Evolutionary conservation across 768 basidiomycete species (phyloP), one percentile per base, ranked within the genome.

Genomic region (Pleurotus cornucopiae): DNA sequence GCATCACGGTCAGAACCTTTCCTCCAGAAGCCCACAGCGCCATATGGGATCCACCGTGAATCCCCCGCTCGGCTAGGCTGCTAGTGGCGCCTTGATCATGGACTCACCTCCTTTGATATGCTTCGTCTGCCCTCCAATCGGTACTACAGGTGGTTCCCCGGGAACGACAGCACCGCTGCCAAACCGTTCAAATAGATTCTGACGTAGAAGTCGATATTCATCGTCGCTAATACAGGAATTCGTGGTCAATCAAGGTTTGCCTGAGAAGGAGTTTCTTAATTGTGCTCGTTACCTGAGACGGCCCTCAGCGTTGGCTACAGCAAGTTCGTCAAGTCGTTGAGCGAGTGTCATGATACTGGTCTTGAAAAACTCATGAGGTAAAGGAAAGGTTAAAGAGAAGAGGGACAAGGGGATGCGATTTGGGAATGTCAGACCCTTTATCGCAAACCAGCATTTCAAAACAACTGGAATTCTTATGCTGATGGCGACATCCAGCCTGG

Each of bases 171-270:
- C 72, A 49, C 75, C 77, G 58, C 72, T 81, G 13, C 88, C 78
- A 63, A 90, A 83, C 52, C 91, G 82, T 66, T 92, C 89, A 62
- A 94, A 93, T 39, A 94, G 75, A 64, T 86, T 90, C 68, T 91
- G 90, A 44, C 91, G 84, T 11, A 94, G 78, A 43, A 93, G 68
- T 49, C 91, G 84, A 67, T 93, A 93, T 66, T 91, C 91, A 61
- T 92, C 89, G 69, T 93, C 88, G 65, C 91, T 93, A 34, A 51
- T 34, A 56, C 46, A 2, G 55, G 23, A 40, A 18, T 34, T 49
- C 48, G 25, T 26, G 48, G 51, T 41, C 51, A 53, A 53, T 53
- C 51, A 53, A 53, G 38, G 18, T 53, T 40, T 49, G 30, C 16
- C 30, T 54, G 20, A 46, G n/a, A 18, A 44, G 12, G 51, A 54